phyloP scores from a whole-genome alignment of 164 flowering plant genomes.

The Cinnamomum chago region DNA sequence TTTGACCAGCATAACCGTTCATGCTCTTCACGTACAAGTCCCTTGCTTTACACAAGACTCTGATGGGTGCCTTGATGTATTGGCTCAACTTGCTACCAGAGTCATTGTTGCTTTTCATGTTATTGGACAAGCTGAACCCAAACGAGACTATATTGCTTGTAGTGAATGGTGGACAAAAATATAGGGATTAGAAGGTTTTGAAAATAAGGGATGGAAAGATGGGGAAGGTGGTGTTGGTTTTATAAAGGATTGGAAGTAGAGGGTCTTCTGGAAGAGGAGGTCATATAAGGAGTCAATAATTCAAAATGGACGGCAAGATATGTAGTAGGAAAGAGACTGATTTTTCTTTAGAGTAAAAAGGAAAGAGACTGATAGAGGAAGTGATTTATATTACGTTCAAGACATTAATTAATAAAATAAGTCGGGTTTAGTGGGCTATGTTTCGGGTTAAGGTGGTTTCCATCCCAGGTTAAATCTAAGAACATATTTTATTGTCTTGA shows the following conservation, averaged over 20 bases:
- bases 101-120: neutral
- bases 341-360: too few relatives aligned
- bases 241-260: neutral
- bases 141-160: too few relatives aligned
- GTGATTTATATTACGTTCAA: too few relatives aligned
- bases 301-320: neutral
- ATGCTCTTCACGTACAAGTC: constrained; percentile 14
- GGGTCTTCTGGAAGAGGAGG: too few relatives aligned
- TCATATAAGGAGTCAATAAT: neutral
- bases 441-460: too few relatives aligned
- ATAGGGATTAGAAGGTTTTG: neutral
- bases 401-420: too few relatives aligned
- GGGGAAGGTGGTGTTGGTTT: neutral
- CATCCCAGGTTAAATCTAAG: too few relatives aligned
- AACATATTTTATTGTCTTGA: too few relatives aligned
- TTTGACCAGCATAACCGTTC: neutral
- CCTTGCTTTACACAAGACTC: constrained; percentile 4
- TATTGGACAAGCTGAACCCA: neutral
- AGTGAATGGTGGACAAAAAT: too few relatives aligned
- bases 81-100: neutral
- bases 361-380: too few relatives aligned
- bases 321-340: too few relatives aligned
- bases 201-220: neutral
- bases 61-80: constrained; percentile 9
- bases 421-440: too few relatives aligned